Conservation (phyloP, 495 filamentous ascomycete species). For the Daldinia grandis region DNA sequence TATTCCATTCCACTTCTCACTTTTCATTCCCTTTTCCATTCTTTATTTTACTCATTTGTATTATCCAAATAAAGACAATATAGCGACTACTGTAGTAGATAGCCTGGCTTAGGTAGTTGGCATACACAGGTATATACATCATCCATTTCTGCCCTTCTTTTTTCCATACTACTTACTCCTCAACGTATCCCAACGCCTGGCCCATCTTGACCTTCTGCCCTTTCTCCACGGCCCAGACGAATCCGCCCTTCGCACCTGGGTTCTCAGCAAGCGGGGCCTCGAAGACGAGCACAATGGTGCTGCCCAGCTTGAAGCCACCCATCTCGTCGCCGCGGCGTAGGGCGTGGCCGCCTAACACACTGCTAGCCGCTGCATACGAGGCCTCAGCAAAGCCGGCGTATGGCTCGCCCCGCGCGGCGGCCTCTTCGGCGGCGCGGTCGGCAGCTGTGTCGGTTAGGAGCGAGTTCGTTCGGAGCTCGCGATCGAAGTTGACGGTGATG, state of each 20-base stretch:
- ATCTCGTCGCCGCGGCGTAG: conserved; percentile 91
- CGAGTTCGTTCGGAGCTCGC: conserved; percentile 91
- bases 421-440: conserved; percentile 80
- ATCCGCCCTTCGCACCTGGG: conserved; percentile 77
- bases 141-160: not conserved
- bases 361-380: conserved; percentile 80
- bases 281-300: conserved; percentile 95
- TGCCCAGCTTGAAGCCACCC: conserved; percentile 96
- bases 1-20: not conserved
- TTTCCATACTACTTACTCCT: not conserved
- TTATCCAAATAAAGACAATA: not conserved
- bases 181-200: conserved; percentile 75
- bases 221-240: conserved; percentile 82
- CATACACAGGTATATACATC: not conserved
- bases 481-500: conserved; percentile 97
- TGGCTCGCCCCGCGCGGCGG: conserved; percentile 75
- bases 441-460: conserved; percentile 89
- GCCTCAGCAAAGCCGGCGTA: conserved; percentile 91
- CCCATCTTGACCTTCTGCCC: conserved; percentile 91
- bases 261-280: conserved; percentile 81
- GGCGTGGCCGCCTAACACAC: conserved; percentile 81
- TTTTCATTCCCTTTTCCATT: not conserved
- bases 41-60: not conserved
- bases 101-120: not conserved
- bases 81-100: not conserved